Conservation (phyloP, 1,284 basidiomycete species). For the Ceratobasidium sp. region DNA sequence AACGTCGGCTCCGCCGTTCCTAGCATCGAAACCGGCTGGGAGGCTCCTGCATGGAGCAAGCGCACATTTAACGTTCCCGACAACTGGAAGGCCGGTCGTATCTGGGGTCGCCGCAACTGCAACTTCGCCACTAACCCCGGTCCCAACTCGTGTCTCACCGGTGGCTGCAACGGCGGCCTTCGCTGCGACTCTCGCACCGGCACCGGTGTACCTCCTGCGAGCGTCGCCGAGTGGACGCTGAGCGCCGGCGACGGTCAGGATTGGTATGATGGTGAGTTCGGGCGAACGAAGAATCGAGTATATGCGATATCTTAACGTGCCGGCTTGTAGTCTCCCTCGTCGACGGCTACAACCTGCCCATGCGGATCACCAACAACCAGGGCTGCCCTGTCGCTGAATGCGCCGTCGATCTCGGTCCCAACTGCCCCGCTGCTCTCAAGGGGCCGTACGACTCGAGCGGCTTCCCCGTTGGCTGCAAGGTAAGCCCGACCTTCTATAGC, state of each 20-base stretch:
- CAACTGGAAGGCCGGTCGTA: slow-evolving; percentile 52
- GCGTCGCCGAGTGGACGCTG: slow-evolving; percentile 44
- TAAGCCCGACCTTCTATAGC: neutral
- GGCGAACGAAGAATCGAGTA: too few relatives aligned
- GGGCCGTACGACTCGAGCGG: slow-evolving; percentile 40
- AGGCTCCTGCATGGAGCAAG: slow-evolving; percentile 46
- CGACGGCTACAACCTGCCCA: slow-evolving; percentile 46
- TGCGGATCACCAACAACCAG: slow-evolving; percentile 42
- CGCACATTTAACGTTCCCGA: slow-evolving; percentile 50
- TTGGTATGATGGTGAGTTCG: slow-evolving; percentile 42
- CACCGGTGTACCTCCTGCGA: slow-evolving; percentile 45
- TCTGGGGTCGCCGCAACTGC: slow-evolving; percentile 54
- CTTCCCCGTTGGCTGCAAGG: slow-evolving; percentile 43
- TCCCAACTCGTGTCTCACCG: slow-evolving; percentile 39
- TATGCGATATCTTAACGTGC: neutral
- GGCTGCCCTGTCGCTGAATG: slow-evolving; percentile 42
- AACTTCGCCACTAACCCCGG: slow-evolving; percentile 50
- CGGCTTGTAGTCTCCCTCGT: slow-evolving; percentile 43
- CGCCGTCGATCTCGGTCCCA: slow-evolving; percentile 39
- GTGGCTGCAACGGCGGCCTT: slow-evolving; percentile 42
- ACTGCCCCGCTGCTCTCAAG: slow-evolving; percentile 40
- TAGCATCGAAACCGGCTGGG: slow-evolving; percentile 49
- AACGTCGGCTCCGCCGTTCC: slow-evolving; percentile 43
- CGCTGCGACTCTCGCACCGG: slow-evolving; percentile 40
- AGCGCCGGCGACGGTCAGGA: slow-evolving; percentile 37